Evolutionary conservation across 2,329 filamentous ascomycete species (phyloP).

Genomic region (Pyricularia sp.): DNA sequence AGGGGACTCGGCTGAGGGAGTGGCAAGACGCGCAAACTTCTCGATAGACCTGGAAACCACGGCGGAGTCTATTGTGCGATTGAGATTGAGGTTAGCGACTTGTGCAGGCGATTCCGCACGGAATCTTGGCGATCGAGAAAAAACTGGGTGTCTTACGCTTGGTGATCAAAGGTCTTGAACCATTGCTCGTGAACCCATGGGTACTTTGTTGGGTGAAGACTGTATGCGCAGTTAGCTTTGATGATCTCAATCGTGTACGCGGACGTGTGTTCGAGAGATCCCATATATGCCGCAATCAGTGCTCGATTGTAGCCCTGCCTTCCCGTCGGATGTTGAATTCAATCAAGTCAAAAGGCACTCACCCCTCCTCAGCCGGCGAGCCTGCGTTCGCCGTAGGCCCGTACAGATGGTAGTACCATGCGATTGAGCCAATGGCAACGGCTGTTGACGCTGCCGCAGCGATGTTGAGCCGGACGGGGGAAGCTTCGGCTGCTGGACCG

Average conservation of each 20-base stretch:
- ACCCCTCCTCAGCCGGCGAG: constrained; percentile 97
- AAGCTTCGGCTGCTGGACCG: constrained; percentile 53
- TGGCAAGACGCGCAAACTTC: constrained; percentile 98
- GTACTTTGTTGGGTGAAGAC: constrained; percentile 82
- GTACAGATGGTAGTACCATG: constrained; percentile 97
- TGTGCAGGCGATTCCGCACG: neutral
- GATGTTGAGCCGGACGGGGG: constrained; percentile 71
- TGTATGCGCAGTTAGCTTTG: constrained; percentile 28
- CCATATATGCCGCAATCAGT: constrained; percentile 14
- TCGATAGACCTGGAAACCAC: constrained; percentile 98
- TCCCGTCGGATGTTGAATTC: neutral
- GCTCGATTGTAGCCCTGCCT: neutral
- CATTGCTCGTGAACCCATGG: constrained; percentile 92
- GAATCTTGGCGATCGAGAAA: constrained; percentile 7
- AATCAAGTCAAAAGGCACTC: constrained; percentile 32
- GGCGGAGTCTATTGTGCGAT: constrained; percentile 57
- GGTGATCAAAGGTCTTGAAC: constrained; percentile 93
- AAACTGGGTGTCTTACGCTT: constrained; percentile 53
- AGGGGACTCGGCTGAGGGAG: constrained; percentile 87
- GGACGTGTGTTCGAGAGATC: neutral
- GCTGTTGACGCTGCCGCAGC: constrained; percentile 78
- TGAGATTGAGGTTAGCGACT: neutral
- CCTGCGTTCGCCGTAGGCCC: constrained; percentile 76
- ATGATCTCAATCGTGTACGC: neutral
- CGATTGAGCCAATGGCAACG: constrained; percentile 75